Conservation (phyloP, 192 early-diverging fungal genomes). For the Mortierella alpina region DNA sequence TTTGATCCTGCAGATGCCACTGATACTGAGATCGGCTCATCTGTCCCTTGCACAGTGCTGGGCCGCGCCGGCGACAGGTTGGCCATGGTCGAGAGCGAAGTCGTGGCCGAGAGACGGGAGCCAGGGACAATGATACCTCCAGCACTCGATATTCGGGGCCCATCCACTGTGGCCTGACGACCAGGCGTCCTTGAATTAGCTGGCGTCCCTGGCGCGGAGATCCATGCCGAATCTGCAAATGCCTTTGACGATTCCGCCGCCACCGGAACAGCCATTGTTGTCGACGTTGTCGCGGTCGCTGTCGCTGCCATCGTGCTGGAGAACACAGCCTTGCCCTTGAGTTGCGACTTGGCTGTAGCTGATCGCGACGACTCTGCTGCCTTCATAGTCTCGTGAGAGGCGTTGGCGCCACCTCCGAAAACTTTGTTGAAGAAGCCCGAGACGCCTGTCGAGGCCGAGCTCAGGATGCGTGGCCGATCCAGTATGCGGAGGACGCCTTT, state of each 20-base stretch:
- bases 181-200: slow-evolving; percentile 1
- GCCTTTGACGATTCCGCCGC: slow-evolving; percentile 34
- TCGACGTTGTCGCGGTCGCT: slow-evolving; percentile 12
- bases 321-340: not conserved
- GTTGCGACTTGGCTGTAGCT: not conserved
- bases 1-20: not conserved
- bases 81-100: slow-evolving; percentile 32
- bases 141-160: not conserved
- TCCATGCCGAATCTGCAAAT: slow-evolving; percentile 37
- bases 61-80: slow-evolving; percentile 27
- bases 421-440: slow-evolving; percentile 53
- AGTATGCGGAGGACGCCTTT: slow-evolving; percentile 30
- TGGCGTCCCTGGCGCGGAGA: slow-evolving; percentile 16
- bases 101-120: slow-evolving; percentile 26
- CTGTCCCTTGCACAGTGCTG: slow-evolving; percentile 21
- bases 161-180: not conserved
- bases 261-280: slow-evolving; percentile 25
- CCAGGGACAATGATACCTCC: not conserved
- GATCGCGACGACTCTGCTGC: not conserved
- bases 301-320: not conserved
- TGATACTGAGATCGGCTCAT: not conserved
- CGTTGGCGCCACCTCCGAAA: slow-evolving; percentile 28
- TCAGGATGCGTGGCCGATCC: slow-evolving; percentile 38
- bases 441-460: slow-evolving; percentile 29
- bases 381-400: not conserved